Evolutionary conservation across 805 yeast genomes (phyloP), one percentile per base, ranked within the genome.

Genomic region (Kuraishia hungarica): DNA sequence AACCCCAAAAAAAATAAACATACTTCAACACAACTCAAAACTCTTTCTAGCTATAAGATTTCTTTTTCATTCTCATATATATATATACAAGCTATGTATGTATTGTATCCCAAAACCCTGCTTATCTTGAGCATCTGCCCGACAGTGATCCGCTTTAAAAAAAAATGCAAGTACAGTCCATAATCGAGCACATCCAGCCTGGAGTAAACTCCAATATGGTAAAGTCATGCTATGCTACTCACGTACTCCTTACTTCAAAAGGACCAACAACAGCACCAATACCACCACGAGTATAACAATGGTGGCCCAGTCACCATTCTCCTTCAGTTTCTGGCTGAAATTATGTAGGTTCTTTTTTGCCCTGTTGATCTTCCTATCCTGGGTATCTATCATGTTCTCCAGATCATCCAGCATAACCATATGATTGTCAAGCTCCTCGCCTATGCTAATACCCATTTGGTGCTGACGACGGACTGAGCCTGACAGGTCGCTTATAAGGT

Each of bases 301-400:
- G 0, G 77, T 72, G 35, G 73, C 60, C 74, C 84, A 80, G 39
- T 77, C 79, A 0, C 80, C 79, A 59, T 78, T 77, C 55, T 77
- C 78, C 51, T 70, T 72, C 17, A 80, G 69, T 28, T 70, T 72
- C 19, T 66, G 66, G 39, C 71, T 71, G 53, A 78, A 78, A 28
- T 64, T 65, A 6, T 62, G 66, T 51, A 81, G 60, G 55, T 75
- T 69, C 39, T 64, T 64, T 48, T 68, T 68, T 0, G 84, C 83
- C 35, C 74, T 64, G 2, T 63, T 60, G 15, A 81, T 61, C 43
- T 73, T 70, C 39, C 70, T 61, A 24, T 74, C 76, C n/a, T 77
- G 70, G 35, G 66, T 60, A 51, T 74, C 77, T 20, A 81, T 64
- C 48, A 77, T 76, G 23, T 64, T 63, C 58, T 82, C 86, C 46